These are phyloP conservation scores for Laetiporus sulphureus DNA, from an alignment of 1,284 basidiomycete species.

Conservation along the genomic window DNA sequence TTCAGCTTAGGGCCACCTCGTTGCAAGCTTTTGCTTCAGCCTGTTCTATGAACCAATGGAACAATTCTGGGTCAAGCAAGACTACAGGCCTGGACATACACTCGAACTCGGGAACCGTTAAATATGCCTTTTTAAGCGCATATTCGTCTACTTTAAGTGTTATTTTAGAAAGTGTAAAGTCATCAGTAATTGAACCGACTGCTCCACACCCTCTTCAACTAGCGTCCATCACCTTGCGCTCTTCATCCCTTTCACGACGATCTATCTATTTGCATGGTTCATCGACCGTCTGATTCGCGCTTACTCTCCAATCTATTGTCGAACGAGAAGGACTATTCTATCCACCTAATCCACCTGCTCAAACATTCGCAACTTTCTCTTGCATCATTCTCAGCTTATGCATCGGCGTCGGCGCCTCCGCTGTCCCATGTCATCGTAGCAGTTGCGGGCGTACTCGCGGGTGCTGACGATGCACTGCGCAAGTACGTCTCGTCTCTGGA, in stretches of 20 bases:
- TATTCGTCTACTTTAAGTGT: too few species aligned
- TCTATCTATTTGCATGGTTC: slow-evolving; percentile 43
- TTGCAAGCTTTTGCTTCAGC: too few species aligned
- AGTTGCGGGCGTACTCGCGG: slow-evolving; percentile 51
- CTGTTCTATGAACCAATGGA: too few species aligned
- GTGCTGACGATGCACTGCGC: slow-evolving; percentile 61
- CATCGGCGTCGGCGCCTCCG: slow-evolving; percentile 53
- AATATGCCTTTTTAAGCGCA: too few species aligned
- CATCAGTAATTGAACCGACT: too few species aligned
- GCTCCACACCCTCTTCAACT: neutral
- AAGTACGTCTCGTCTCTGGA: slow-evolving; percentile 56
- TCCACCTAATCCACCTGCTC: slow-evolving; percentile 48
- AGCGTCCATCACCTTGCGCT: too few species aligned
- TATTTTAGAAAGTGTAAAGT: too few species aligned
- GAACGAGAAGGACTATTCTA: slow-evolving; percentile 66
- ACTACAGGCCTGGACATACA: too few species aligned
- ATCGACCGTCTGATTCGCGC: slow-evolving; percentile 65
- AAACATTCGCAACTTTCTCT: slow-evolving; percentile 55
- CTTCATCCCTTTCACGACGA: neutral
- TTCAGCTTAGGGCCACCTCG: too few species aligned
- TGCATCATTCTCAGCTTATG: slow-evolving; percentile 66
- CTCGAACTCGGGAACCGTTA: too few species aligned
- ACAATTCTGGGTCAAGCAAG: too few species aligned
- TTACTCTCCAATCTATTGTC: slow-evolving; percentile 59
- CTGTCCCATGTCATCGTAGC: slow-evolving; percentile 50